Percentiles rank a stretch among this genome's conserved stretches.
phyloP scores from a whole-genome alignment of 1,139 yeast species.

The Kazachstania sp. region DNA sequence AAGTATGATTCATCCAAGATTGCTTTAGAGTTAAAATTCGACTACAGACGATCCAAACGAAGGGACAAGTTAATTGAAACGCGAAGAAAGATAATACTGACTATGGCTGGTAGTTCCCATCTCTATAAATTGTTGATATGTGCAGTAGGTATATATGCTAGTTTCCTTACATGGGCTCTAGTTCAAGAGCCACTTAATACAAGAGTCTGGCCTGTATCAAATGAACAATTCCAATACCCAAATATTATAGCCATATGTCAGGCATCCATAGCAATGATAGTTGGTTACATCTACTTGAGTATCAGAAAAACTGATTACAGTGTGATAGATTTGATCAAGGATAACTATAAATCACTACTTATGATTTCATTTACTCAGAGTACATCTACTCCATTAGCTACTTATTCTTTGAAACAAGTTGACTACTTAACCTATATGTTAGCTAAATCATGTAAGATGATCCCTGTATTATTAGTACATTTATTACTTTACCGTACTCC shows the following conservation, averaged over 20 bases:
- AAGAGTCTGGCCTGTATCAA: slow-evolving; percentile 59
- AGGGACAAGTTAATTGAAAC: not conserved
- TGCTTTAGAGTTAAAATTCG: no score
- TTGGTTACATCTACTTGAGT: slow-evolving; percentile 55
- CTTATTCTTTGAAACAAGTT: slow-evolving; percentile 64
- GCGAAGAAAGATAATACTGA: slow-evolving; percentile 3
- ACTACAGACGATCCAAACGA: not conserved
- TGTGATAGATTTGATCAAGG: slow-evolving; percentile 23
- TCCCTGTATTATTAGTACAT: slow-evolving; percentile 87
- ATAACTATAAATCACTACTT: slow-evolving; percentile 36
- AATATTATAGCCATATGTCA: slow-evolving; percentile 67
- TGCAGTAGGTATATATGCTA: slow-evolving; percentile 67
- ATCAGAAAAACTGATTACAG: slow-evolving; percentile 29
- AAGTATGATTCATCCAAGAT: no score
- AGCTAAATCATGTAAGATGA: slow-evolving; percentile 87
- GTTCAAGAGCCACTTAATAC: slow-evolving; percentile 83
- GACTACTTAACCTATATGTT: slow-evolving; percentile 77
- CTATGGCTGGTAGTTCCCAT: not conserved
- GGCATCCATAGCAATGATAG: slow-evolving; percentile 58
- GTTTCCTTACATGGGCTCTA: slow-evolving; percentile 85
- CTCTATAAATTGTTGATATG: slow-evolving; percentile 39
- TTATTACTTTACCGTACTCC: slow-evolving; percentile 58
- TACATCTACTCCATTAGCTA: slow-evolving; percentile 75
- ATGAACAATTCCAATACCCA: slow-evolving; percentile 61
- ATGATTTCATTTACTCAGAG: slow-evolving; percentile 73